These are phyloP conservation scores for Penicillium sp. DNA, from an alignment of 2,329 filamentous ascomycete genomes.

Conservation along the genomic window DNA sequence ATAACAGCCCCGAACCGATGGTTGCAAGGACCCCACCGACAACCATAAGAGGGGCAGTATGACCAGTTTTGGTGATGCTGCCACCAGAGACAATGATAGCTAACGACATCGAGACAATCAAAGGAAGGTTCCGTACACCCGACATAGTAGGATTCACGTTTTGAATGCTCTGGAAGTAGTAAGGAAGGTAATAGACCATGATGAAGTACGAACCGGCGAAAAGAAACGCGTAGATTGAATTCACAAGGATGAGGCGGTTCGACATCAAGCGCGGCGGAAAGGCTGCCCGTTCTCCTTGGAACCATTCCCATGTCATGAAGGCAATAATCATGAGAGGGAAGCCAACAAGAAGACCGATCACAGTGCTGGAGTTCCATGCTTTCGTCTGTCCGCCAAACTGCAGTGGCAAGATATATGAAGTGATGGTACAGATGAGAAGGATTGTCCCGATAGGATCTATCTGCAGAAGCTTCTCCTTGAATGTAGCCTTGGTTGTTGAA, in stretches of 20 bases:
- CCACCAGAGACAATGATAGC: constrained; percentile 27
- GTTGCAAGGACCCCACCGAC: constrained; percentile 25
- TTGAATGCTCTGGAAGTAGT: constrained; percentile 49
- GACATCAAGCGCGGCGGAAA: constrained; percentile 39
- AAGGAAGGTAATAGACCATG: constrained; percentile 49
- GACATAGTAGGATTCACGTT: constrained; percentile 34
- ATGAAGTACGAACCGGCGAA: constrained; percentile 38
- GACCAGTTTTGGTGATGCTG: constrained; percentile 27
- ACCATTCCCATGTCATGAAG: constrained; percentile 40
- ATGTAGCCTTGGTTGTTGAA: not conserved
- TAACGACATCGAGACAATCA: constrained; percentile 38
- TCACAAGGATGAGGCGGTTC: constrained; percentile 31
- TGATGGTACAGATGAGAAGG: constrained; percentile 38
- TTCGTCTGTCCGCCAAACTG: constrained; percentile 47
- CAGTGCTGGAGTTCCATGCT: constrained; percentile 38
- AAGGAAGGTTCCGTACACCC: constrained; percentile 46
- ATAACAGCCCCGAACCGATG: constrained; percentile 35
- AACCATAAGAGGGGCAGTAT: constrained; percentile 29
- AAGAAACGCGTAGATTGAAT: constrained; percentile 30
- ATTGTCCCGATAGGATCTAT: constrained; percentile 48
- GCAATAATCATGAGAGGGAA: constrained; percentile 40
- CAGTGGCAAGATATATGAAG: constrained; percentile 18
- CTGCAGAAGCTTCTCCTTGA: constrained; percentile 42
- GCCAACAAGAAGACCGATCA: constrained; percentile 50
- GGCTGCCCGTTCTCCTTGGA: constrained; percentile 43